A percentile compares a stretch with the other conserved stretches of the same genome.
phyloP scores from a whole-genome alignment of 2,329 filamentous ascomycete species.

The Xylaria digitata region DNA sequence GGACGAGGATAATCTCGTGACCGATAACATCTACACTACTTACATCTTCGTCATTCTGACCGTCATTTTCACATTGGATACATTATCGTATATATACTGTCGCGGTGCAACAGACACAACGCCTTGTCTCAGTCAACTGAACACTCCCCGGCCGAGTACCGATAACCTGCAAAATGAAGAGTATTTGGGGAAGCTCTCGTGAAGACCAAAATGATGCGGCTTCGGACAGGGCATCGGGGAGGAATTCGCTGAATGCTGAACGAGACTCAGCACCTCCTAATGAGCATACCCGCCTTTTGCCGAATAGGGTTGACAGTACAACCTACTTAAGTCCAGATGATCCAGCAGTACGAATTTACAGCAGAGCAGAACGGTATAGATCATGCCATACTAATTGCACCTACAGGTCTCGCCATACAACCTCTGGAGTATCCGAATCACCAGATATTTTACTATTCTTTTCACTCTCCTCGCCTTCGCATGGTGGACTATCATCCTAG shows the following conservation, averaged over 20 bases:
- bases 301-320: constrained; percentile 69
- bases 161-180: constrained; percentile 44
- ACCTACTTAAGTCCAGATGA: constrained; percentile 81
- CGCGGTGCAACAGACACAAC: constrained; percentile 8
- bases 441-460: constrained; percentile 80
- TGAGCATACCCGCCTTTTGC: constrained; percentile 74
- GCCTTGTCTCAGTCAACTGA: constrained; percentile 18
- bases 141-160: constrained; percentile 8
- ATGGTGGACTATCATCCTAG: constrained; percentile 94
- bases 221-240: constrained; percentile 33
- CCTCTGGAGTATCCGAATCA: constrained; percentile 85
- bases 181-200: constrained; percentile 47
- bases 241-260: constrained; percentile 43
- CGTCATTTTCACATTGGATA: constrained; percentile 6
- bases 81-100: constrained; percentile 5
- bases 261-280: constrained; percentile 50
- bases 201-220: constrained; percentile 37
- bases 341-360: constrained; percentile 71
- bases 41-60: constrained; percentile 11
- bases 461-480: constrained; percentile 80
- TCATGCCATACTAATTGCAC: constrained; percentile 33
- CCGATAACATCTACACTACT: background rate
- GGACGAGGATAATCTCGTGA: background rate
- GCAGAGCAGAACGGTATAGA: background rate
- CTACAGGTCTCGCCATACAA: constrained; percentile 76